Percentiles rank a stretch among this genome's conserved stretches.
Evolutionary conservation across 2,329 filamentous ascomycete species (phyloP).

Genomic region (Byssoonygena ceratinophila): DNA sequence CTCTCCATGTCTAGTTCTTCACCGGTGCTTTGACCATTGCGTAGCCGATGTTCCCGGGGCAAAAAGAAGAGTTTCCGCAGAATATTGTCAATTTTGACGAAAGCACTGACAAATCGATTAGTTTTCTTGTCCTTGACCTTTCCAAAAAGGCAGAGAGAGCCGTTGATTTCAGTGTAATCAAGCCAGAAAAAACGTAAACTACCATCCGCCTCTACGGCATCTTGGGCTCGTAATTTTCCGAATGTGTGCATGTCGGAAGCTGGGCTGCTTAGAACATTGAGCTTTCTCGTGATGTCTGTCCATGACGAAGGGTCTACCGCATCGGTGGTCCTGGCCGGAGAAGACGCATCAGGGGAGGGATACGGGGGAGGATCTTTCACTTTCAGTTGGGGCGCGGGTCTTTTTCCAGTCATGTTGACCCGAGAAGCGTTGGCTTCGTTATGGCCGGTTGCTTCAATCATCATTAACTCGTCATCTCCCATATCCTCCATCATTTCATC

Average conservation of each 20-base stretch:
- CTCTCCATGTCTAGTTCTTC: slow-evolving; percentile 78
- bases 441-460: slow-evolving; percentile 64
- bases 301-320: slow-evolving; percentile 71
- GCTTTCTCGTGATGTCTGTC: slow-evolving; percentile 73
- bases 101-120: slow-evolving; percentile 73
- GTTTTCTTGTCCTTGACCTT: slow-evolving; percentile 87
- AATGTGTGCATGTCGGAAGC: slow-evolving; percentile 50
- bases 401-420: slow-evolving; percentile 74
- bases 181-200: slow-evolving; percentile 93
- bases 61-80: slow-evolving; percentile 86
- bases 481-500: slow-evolving; percentile 47
- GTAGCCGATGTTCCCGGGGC: slow-evolving; percentile 56
- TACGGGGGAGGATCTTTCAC: slow-evolving; percentile 57
- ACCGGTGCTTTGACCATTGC: slow-evolving; percentile 55
- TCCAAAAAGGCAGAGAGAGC: slow-evolving; percentile 84
- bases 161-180: slow-evolving; percentile 87
- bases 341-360: slow-evolving; percentile 65
- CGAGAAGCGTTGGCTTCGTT: slow-evolving; percentile 53
- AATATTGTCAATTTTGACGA: slow-evolving; percentile 92
- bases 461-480: slow-evolving; percentile 72
- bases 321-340: slow-evolving; percentile 53
- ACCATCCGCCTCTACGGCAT: slow-evolving; percentile 88
- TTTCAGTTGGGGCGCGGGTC: slow-evolving; percentile 56
- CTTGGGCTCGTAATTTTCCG: slow-evolving; percentile 71
- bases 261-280: slow-evolving; percentile 75